Evolutionary conservation across 2,329 filamentous ascomycete species (phyloP), one percentile per base, ranked within the genome.

Genomic region (Hymenoscyphus fructigenus): DNA sequence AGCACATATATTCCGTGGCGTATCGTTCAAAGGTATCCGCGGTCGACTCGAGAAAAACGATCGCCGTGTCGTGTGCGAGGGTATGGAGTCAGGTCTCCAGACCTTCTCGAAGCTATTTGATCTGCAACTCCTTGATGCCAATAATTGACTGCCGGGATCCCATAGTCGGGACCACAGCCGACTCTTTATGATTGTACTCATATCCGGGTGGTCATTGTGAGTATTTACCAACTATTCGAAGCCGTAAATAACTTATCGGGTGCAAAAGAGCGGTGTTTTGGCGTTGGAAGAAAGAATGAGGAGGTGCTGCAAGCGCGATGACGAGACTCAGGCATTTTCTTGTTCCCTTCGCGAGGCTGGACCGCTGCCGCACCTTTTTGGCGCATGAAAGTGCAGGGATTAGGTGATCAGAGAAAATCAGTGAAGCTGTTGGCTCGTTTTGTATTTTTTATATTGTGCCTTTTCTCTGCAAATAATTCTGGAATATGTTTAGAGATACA

Each of bases 181-280:
- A 65, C 77, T 77, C 76, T 77, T 79, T 72, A 82, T 75, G 71
- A 78, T 78, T 68, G 76, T 74, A 73, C 79, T 77, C 81, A 83
- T 83, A 65, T 70, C 78, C 74, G 72, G 70, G 69, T 73, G 75
- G 72, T 77, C 81, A 82, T 82, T 68, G 71, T 82, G 79, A 70
- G 76, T 60, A 69, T 65, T 62, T 41, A 64, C 57, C 71, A 70
- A 70, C 69, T 71, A 66, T 73, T 69, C 61, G 71, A 57, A 71
- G 70, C 69, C 66, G 69, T 62, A 64, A 60, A 57, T 50, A 17
- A 58, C 28, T 20, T 38, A 47, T 55, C 38, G 59, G n/a, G 23
- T 1, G 55, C 14, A 34, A 38, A 34, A 20, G 56, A 17, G 38
- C 12, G 36, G 50, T 29, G n/a, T 65, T 44, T 58, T 60, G 41